Evolutionary conservation across 1,284 basidiomycete genomes (phyloP).

Genomic region (Paramarasmius palmivorus): DNA sequence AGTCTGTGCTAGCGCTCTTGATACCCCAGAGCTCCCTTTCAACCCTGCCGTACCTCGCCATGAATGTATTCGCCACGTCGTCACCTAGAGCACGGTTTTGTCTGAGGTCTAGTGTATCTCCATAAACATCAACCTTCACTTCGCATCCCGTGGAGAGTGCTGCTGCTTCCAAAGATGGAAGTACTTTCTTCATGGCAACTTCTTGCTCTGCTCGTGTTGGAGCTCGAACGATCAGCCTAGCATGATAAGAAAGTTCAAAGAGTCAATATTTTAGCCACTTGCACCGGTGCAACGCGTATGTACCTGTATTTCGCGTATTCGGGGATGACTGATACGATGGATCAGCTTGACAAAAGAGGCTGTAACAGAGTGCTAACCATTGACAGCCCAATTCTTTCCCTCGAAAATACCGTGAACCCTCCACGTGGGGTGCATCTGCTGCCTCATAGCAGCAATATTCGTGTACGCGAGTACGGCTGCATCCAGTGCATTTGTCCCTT

Average conservation of each 20-base stretch:
- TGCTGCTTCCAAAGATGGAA: conserved; percentile 75
- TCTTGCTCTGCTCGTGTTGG: conserved; percentile 63
- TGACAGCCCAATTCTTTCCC: conserved; percentile 61
- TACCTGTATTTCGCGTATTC: conserved; percentile 70
- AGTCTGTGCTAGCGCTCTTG: conserved; percentile 68
- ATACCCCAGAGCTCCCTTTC: conserved; percentile 53
- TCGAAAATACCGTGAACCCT: conserved; percentile 70
- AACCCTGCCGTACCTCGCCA: conserved; percentile 53
- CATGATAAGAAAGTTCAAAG: too few species aligned
- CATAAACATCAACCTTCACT: conserved; percentile 43
- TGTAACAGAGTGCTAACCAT: conserved; percentile 40
- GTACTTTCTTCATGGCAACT: conserved; percentile 57
- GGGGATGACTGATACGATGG: conserved; percentile 62
- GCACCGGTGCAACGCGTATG: conserved; percentile 18
- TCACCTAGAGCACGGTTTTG: conserved; percentile 62
- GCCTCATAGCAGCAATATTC: conserved; percentile 68
- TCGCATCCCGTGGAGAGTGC: conserved; percentile 71
- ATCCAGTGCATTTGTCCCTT: conserved; percentile 75
- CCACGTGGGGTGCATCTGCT: conserved; percentile 65
- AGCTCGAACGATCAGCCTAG: conserved; percentile 68
- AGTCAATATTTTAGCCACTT: not conserved
- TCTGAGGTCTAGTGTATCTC: conserved; percentile 56
- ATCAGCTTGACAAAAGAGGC: conserved; percentile 3
- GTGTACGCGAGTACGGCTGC: conserved; percentile 75
- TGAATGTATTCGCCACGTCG: conserved; percentile 56